Percentiles rank a stretch among this genome's conserved stretches.
These are phyloP conservation scores for Penicillium diatomitis DNA, from an alignment of 495 filamentous ascomycete species.

Conservation along the genomic window DNA sequence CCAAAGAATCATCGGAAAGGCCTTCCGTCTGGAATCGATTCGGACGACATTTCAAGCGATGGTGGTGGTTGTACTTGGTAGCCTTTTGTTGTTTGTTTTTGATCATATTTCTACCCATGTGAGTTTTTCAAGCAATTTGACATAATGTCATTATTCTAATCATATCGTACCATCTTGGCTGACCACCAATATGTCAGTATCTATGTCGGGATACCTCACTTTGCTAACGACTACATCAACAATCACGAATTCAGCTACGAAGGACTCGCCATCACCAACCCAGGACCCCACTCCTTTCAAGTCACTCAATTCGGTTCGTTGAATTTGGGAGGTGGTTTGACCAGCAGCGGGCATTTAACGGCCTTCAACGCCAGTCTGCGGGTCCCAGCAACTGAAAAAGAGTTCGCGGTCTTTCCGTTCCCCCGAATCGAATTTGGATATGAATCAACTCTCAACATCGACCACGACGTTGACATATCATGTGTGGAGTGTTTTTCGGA, in stretches of 20 bases:
- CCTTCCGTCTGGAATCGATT: constrained; percentile 18
- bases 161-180: too few relatives aligned
- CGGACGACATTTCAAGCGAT: constrained; percentile 20
- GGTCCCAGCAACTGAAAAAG: constrained; percentile 4
- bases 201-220: constrained; percentile 23
- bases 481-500: constrained; percentile 22
- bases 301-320: constrained; percentile 13
- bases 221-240: constrained; percentile 22
- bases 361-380: constrained; percentile 19
- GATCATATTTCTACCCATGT: constrained; percentile 20
- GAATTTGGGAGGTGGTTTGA: constrained; percentile 15
- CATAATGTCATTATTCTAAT: too few relatives aligned
- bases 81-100: constrained; percentile 13
- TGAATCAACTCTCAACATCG: constrained; percentile 11
- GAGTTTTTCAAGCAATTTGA: not conserved
- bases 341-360: constrained; percentile 18
- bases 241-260: constrained; percentile 16
- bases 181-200: constrained; percentile 3
- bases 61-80: constrained; percentile 26
- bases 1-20: constrained; percentile 2
- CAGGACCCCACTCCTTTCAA: constrained; percentile 5
- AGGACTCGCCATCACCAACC: constrained; percentile 18
- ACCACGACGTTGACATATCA: constrained; percentile 20
- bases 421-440: constrained; percentile 13
- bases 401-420: constrained; percentile 17